Conservation (phyloP, 2,329 filamentous ascomycete genomes). For the Fusarium globosum region DNA sequence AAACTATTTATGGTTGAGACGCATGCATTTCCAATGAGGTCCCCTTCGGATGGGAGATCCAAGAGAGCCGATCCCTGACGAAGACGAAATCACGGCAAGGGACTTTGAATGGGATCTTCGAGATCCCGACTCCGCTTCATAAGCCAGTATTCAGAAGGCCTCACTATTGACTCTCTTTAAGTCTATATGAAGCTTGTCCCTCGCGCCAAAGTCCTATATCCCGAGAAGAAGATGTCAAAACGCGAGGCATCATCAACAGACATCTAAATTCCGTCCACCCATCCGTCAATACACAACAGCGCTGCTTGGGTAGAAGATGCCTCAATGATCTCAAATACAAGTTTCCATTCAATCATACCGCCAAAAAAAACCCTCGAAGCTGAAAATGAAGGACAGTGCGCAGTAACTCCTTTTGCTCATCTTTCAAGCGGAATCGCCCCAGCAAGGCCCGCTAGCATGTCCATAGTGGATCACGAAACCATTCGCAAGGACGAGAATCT, state of each 20-base stretch:
- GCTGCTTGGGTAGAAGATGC: neutral
- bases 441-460: fast-evolving
- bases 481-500: neutral
- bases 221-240: neutral
- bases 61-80: too few relatives aligned
- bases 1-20: too few relatives aligned
- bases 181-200: fast-evolving
- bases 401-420: neutral
- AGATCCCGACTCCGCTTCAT: neutral
- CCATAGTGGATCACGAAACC: neutral
- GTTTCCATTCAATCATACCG: neutral
- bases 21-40: too few relatives aligned
- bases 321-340: neutral
- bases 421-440: neutral
- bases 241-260: neutral
- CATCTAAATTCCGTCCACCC: neutral
- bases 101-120: neutral
- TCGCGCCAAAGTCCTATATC: neutral
- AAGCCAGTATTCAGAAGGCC: neutral
- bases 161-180: neutral
- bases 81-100: neutral
- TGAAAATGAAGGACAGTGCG: neutral
- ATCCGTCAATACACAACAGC: neutral
- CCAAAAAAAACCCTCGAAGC: fast-evolving
- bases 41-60: too few relatives aligned